Conservation (phyloP, 257 asterid genomes). For the Solanum clarkiae region DNA sequence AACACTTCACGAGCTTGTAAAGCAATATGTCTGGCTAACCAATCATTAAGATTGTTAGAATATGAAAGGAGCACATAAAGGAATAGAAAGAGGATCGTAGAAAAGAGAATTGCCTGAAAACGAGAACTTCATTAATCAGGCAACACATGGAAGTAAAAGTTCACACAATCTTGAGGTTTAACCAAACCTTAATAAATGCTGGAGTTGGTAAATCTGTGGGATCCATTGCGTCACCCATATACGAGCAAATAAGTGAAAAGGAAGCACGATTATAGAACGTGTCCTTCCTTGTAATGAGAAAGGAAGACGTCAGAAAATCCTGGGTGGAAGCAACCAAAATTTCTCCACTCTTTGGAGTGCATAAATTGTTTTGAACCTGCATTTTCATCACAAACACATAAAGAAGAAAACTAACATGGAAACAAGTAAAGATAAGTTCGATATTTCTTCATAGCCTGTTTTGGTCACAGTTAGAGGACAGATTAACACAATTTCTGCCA, state of each 20-base stretch:
- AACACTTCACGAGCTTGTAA: not conserved
- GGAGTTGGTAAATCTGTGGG: conserved; percentile 88
- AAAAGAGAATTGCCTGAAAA: not conserved
- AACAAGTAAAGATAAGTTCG: not conserved
- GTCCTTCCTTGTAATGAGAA: conserved; percentile 90
- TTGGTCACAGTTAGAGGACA: not conserved
- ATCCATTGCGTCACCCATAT: conserved; percentile 87
- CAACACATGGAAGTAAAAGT: not conserved
- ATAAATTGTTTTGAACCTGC: conserved; percentile 97
- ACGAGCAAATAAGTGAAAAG: conserved; percentile 80
- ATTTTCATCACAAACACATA: conserved; percentile 10
- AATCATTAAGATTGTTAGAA: not conserved
- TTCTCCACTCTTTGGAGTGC: conserved; percentile 98
- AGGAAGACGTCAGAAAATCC: conserved; percentile 94
- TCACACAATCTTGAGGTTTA: not conserved
- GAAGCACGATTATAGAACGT: conserved; percentile 90
- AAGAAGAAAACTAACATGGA: not conserved
- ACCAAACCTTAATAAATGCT: conserved; percentile 65
- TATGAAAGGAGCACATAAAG: not conserved
- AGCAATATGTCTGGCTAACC: not conserved
- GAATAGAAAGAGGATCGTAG: not conserved
- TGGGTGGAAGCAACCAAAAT: conserved; percentile 99
- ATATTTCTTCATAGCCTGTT: not conserved
- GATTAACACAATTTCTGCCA: not conserved
- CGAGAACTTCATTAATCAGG: not conserved